These are phyloP conservation scores for Aureobasidium melanogenum DNA, from an alignment of 2,329 filamentous ascomycete species.

Conservation along the genomic window DNA sequence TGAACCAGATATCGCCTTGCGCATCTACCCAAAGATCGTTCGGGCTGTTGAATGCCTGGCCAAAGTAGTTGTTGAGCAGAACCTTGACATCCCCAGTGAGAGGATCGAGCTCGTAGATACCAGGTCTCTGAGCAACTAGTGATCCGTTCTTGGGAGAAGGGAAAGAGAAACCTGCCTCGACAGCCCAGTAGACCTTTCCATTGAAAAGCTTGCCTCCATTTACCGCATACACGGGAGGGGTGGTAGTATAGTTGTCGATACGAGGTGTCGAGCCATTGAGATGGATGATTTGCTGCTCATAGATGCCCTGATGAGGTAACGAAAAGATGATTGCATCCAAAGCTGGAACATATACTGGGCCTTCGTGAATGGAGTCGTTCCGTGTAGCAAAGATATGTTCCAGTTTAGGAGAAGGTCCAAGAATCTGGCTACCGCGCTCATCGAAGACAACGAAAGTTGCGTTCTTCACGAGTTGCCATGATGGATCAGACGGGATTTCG, in stretches of 20 bases:
- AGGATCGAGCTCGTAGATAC: slow-evolving; percentile 31
- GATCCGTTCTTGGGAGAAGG: slow-evolving; percentile 23
- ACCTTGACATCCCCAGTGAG: slow-evolving; percentile 32
- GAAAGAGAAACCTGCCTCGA: slow-evolving; percentile 13
- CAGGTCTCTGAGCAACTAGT: slow-evolving; percentile 29
- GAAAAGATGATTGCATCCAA: slow-evolving; percentile 34
- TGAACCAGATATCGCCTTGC: slow-evolving; percentile 42
- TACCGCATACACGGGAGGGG: slow-evolving; percentile 36
- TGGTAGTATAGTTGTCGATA: slow-evolving; percentile 30
- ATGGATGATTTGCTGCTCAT: slow-evolving; percentile 28
- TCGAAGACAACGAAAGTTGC: slow-evolving; percentile 30
- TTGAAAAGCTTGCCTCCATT: slow-evolving; percentile 35
- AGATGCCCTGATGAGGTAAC: slow-evolving; percentile 29
- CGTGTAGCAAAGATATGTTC: slow-evolving; percentile 32
- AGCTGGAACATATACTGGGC: slow-evolving; percentile 32
- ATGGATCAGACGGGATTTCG: slow-evolving; percentile 23
- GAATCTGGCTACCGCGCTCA: slow-evolving; percentile 27
- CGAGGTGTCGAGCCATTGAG: slow-evolving; percentile 35
- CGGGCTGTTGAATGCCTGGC: slow-evolving; percentile 36
- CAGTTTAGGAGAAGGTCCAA: slow-evolving; percentile 30
- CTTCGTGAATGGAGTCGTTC: slow-evolving; percentile 32
- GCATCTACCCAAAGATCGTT: slow-evolving; percentile 33
- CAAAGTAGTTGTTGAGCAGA: slow-evolving; percentile 40
- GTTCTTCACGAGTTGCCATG: slow-evolving; percentile 20
- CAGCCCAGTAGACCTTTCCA: slow-evolving; percentile 32